A percentile compares a stretch with the other conserved stretches of the same genome.
Conservation (phyloP, 129 eudicot species). For the Chrysanthemum makinoi region DNA sequence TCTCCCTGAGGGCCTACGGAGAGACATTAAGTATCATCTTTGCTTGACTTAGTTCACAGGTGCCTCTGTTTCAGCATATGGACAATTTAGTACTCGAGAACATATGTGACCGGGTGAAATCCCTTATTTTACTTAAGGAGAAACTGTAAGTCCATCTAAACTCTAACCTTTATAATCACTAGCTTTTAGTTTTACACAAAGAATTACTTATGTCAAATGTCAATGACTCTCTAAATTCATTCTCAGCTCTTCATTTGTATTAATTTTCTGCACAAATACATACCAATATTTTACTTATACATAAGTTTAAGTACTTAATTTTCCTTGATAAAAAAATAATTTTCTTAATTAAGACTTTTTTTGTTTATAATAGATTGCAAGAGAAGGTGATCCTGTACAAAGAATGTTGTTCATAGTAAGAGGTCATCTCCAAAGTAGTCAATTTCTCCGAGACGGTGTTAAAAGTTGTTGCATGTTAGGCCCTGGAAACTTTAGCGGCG, state of each 20-base stretch:
- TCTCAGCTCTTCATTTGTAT: no score
- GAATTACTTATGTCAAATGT: no score
- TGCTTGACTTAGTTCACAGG: slow-evolving; percentile 94
- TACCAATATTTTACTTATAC: no score
- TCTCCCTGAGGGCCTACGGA: slow-evolving; percentile 94
- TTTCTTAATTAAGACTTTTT: neutral
- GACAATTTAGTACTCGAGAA: slow-evolving; percentile 91
- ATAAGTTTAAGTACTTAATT: neutral
- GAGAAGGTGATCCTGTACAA: slow-evolving; percentile 97
- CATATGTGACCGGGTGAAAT: slow-evolving; percentile 95
- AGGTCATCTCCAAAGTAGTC: slow-evolving; percentile 97
- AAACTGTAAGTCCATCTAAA: slow-evolving; percentile 54
- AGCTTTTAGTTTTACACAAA: no score
- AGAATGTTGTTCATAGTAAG: slow-evolving; percentile 90
- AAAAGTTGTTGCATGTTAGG: slow-evolving; percentile 96
- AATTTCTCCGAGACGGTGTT: slow-evolving; percentile 76
- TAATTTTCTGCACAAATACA: no score
- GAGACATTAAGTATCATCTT: slow-evolving; percentile 96
- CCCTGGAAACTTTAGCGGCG: slow-evolving; percentile 97
- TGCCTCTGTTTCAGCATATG: slow-evolving; percentile 98
- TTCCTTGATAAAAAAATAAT: neutral
- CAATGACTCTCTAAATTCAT: no score
- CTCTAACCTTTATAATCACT: neutral
- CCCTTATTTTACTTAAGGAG: slow-evolving; percentile 97
- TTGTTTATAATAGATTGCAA: slow-evolving; percentile 46